These are phyloP conservation scores for Pilaira anomala DNA, from an alignment of 192 early-diverging fungal genomes.

Conservation along the genomic window DNA sequence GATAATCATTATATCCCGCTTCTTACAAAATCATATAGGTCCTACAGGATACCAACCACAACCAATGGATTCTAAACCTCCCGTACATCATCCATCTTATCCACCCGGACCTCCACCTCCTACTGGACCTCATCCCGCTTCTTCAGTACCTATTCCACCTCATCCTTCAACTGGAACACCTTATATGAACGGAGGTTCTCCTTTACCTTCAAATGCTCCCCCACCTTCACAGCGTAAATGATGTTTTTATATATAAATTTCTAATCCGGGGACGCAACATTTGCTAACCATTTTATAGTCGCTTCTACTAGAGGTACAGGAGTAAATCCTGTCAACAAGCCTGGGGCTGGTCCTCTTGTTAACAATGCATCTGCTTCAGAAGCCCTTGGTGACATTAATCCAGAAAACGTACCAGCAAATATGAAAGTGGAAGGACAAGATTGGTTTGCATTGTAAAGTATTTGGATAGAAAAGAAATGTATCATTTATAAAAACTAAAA, in stretches of 20 bases:
- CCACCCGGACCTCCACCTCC: slow-evolving; percentile 11
- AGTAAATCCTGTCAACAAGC: slow-evolving; percentile 13
- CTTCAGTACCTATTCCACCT: slow-evolving; percentile 5
- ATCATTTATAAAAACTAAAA: neutral
- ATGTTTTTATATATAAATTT: neutral
- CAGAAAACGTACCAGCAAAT: slow-evolving; percentile 69
- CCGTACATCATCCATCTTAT: slow-evolving; percentile 16
- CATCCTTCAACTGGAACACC: slow-evolving; percentile 12
- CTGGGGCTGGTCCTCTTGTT: slow-evolving; percentile 22
- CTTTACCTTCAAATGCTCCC: slow-evolving; percentile 15
- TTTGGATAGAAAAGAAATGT: neutral
- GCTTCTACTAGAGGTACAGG: slow-evolving; percentile 10
- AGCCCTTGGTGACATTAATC: slow-evolving; percentile 71
- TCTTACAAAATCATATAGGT: neutral
- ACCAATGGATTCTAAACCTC: slow-evolving; percentile 25
- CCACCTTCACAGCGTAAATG: slow-evolving; percentile 17
- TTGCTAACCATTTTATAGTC: neutral
- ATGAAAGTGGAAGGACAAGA: slow-evolving; percentile 80
- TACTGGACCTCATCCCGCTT: neutral
- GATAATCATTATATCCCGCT: neutral
- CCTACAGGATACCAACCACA: slow-evolving; percentile 15
- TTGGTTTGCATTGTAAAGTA: slow-evolving; percentile 80
- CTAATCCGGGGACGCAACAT: neutral
- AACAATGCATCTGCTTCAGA: slow-evolving; percentile 22
- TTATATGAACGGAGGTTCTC: slow-evolving; percentile 20